A percentile compares a stretch with the other conserved stretches of the same genome.
phyloP scores from a whole-genome alignment of 1,139 yeast species.

The Taphrina communis region DNA sequence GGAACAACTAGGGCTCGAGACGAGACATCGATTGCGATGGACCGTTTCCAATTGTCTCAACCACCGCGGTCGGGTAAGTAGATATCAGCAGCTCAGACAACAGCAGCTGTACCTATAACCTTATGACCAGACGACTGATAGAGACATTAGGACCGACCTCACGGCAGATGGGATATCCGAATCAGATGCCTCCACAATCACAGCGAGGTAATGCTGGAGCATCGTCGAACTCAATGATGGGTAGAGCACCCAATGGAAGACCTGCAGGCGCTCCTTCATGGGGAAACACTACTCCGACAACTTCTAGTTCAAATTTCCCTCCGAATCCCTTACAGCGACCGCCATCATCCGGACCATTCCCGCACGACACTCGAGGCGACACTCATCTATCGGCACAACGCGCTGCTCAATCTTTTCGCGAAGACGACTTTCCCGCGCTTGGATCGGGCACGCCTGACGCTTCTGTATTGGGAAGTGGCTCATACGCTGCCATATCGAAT shows the following conservation, averaged over 20 bases:
- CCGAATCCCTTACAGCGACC: conserved; percentile 21
- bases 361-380: conserved; percentile 9
- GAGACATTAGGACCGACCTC: neutral
- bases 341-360: conserved; percentile 20
- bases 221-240: conserved; percentile 25
- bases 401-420: conserved; percentile 29
- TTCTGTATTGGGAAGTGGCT: neutral
- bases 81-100: neutral
- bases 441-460: conserved; percentile 20
- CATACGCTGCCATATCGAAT: conserved; percentile 19
- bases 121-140: neutral
- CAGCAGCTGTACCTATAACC: neutral
- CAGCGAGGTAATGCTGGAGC: conserved; percentile 6
- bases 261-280: conserved; percentile 23
- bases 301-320: neutral
- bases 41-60: conserved; percentile 19
- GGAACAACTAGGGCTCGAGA: neutral
- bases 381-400: conserved; percentile 24
- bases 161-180: conserved; percentile 28
- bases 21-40: conserved; percentile 6
- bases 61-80: conserved; percentile 11
- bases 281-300: conserved; percentile 17
- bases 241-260: conserved; percentile 26
- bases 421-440: conserved; percentile 39
- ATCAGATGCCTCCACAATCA: conserved; percentile 28